Base-by-base conservation (phyloP, 805 yeast species). In the Hanseniaspora lindneri region DNA sequence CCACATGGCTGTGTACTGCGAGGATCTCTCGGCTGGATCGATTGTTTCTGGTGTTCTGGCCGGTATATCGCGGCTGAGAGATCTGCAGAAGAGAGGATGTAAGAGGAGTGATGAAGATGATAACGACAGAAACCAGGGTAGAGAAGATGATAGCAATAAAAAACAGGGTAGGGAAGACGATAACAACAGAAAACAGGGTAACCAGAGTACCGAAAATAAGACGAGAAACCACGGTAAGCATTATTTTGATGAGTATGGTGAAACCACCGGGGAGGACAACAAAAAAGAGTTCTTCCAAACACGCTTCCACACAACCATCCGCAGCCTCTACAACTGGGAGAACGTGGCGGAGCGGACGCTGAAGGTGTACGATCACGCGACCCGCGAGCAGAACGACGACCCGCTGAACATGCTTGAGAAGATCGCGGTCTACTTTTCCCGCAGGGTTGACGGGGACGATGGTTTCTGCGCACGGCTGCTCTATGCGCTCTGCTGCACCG, bases 1-100 rank as follows among this genome's bases (percentile, higher is more conserved):
- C 21, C 83, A 87, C 57, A 92, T 92, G 97, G 87, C 95, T 1
- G 81, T 82, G 1, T 92, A 83, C 63, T 88, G 97, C 0, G 73
- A 79, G 14, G 94, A 96, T 0, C 61, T 65, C 1, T 83, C 89
- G 3, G 96, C 84, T 44, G 84, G 83, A 51, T 79, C 92, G 2
- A 64, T 92, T 36, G 85, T 82, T 1, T 74, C 71, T 3, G 82
- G 88, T 7, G 76, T 89, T 1, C 63, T 78, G 34, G 63, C 68
- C n/a, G 97, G 34, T 17, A 6, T 30, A 14, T 30, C n/a, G 7
- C 10, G n/a, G 17, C 17, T n/a, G 14, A 11, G 34, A 9, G n/a
- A 14, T 30, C 17, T 9, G 34, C 34, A 11, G 29, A 27, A 9
- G 29, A 27, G 29, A 8, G n/a, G n/a, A n/a, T n/a, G n/a, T n/a